Percentiles rank a stretch among this genome's conserved stretches.
phyloP scores from a whole-genome alignment of 1,284 basidiomycete genomes.

The Jaminaea rosea region DNA sequence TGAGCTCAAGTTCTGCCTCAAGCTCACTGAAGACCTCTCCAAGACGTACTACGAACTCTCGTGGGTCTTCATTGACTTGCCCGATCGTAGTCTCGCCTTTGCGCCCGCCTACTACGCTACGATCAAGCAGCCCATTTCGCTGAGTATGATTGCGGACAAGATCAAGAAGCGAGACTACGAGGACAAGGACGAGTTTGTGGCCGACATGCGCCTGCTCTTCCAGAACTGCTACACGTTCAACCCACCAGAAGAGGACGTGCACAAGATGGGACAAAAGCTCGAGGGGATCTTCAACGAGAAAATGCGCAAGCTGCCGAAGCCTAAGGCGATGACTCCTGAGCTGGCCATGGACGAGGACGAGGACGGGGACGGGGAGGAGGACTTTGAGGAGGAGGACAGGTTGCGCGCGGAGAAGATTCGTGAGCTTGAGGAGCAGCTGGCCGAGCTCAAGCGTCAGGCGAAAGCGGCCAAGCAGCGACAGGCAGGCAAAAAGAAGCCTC shows the following conservation, averaged over 20 bases:
- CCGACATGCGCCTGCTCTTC: conserved; percentile 89
- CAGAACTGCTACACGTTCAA: conserved; percentile 90
- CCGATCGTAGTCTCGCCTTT: conserved; percentile 68
- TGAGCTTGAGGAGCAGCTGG: conserved; percentile 28
- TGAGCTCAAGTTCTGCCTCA: conserved; percentile 74
- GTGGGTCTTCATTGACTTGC: conserved; percentile 82
- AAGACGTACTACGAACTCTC: too few species aligned
- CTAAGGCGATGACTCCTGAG: conserved; percentile 33
- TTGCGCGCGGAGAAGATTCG: conserved; percentile 24
- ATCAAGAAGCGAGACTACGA: conserved; percentile 68
- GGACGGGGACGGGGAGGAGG: conserved; percentile 47
- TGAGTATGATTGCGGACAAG: conserved; percentile 53
- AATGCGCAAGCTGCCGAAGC: conserved; percentile 65
- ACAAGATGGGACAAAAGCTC: conserved; percentile 54
- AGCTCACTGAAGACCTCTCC: conserved; percentile 66
- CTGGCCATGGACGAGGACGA: conserved; percentile 46
- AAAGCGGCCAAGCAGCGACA: conserved; percentile 21
- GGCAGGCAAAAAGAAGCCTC: conserved; percentile 23
- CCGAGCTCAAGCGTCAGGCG: conserved; percentile 27
- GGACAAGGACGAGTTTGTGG: conserved; percentile 67
- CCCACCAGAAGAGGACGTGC: conserved; percentile 74
- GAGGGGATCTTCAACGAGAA: conserved; percentile 82
- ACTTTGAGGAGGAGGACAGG: conserved; percentile 30
- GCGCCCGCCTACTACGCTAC: conserved; percentile 77
- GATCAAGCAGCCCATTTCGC: conserved; percentile 88